These are phyloP conservation scores for Adiantum capillusveneris DNA, from an alignment of 75 land plant genomes.

Conservation along the genomic window DNA sequence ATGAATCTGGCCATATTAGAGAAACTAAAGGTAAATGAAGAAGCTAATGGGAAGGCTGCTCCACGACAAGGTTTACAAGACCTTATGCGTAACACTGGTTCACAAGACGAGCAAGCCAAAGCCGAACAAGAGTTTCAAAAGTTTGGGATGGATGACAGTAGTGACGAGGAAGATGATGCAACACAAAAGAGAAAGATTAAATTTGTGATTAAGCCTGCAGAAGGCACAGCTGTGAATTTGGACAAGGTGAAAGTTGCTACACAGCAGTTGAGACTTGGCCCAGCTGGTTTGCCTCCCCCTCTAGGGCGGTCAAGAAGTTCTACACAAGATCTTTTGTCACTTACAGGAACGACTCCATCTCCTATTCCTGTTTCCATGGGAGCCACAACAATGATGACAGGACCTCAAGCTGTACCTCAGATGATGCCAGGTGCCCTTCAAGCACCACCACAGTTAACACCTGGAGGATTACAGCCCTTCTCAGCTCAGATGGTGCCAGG, in stretches of 20 bases:
- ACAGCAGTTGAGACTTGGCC: conserved; percentile 75
- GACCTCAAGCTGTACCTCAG: neutral
- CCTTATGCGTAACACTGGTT: conserved; percentile 26
- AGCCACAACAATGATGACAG: neutral
- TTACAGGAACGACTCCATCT: conserved; percentile 23
- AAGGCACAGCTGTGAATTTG: conserved; percentile 67
- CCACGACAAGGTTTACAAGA: conserved; percentile 34
- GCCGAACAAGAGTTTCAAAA: conserved; percentile 93
- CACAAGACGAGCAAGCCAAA: conserved; percentile 70
- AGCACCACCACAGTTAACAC: conserved; percentile 10
- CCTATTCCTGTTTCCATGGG: conserved; percentile 18
- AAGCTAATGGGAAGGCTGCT: conserved; percentile 17
- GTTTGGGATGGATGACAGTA: conserved; percentile 61
- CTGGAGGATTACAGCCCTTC: too few species aligned
- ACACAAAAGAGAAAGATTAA: conserved; percentile 49
- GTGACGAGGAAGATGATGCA: conserved; percentile 87
- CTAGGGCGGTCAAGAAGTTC: conserved; percentile 38
- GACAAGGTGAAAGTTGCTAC: conserved; percentile 91
- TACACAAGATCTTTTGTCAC: conserved; percentile 3
- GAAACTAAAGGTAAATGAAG: neutral
- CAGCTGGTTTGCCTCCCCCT: conserved; percentile 46
- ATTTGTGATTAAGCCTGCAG: conserved; percentile 61
- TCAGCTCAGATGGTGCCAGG: conserved; percentile 1
- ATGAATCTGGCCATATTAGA: conserved; percentile 2
- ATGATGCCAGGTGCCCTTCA: too few species aligned